phyloP scores from a whole-genome alignment of 805 yeast genomes.

The Saccharomyces eubayanus region DNA sequence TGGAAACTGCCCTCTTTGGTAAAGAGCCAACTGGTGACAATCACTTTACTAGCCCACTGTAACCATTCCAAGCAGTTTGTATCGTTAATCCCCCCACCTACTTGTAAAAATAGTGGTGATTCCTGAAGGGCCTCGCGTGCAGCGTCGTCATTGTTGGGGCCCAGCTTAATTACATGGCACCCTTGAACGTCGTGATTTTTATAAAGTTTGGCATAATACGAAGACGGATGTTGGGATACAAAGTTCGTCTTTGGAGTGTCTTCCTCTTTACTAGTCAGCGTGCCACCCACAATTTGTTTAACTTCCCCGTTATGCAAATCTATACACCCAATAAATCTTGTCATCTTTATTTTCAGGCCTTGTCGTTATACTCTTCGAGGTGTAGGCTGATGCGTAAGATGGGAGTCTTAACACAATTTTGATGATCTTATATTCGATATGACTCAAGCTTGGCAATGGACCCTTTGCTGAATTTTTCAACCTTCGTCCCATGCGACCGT shows the following conservation, averaged over 20 bases:
- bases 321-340: constrained; percentile 86
- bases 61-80: constrained; percentile 75
- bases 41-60: constrained; percentile 73
- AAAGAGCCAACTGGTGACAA: constrained; percentile 87
- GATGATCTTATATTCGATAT: background rate
- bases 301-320: constrained; percentile 93
- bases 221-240: constrained; percentile 65
- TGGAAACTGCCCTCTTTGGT: constrained; percentile 39
- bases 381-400: background rate
- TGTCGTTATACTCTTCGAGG: background rate
- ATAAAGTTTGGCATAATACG: constrained; percentile 69
- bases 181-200: constrained; percentile 50
- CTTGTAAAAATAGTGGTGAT: constrained; percentile 70
- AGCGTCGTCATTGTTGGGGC: constrained; percentile 72
- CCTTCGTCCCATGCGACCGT: background rate
- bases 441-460: background rate
- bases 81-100: constrained; percentile 87
- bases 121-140: constrained; percentile 66
- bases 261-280: constrained; percentile 52
- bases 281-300: constrained; percentile 94
- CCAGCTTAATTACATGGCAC: constrained; percentile 90
- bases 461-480: background rate
- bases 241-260: constrained; percentile 59
- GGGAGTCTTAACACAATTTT: background rate
- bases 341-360: constrained; percentile 41